Base-by-base conservation (phyloP, 2,329 filamentous ascomycete species). In the Phaeosphaeriaceae sp. region DNA sequence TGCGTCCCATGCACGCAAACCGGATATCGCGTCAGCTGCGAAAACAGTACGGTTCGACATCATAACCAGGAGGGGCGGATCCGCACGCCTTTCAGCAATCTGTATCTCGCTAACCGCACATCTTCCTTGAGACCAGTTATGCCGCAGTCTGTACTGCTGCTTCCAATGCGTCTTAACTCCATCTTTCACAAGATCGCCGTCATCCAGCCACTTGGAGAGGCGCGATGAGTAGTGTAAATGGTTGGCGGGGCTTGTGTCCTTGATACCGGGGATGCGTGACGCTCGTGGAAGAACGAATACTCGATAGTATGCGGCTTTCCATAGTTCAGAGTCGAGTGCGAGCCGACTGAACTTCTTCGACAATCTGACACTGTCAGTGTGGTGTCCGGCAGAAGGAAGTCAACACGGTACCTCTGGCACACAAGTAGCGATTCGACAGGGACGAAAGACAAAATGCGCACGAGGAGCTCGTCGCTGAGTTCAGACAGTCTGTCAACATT, bases 51-150 rank as follows among this genome's bases (percentile, higher is more conserved):
- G 90, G 56, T 92, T 88, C 44, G 89, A 85, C 61, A 96, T 85
- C 73, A 91, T 92, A 48, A 93, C 91, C 7, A 97, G 80, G 40
- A 93, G 75, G 2, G 84, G 84, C 40, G 91, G 81, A 74, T 88
- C 72, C 53, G 82, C 78, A 1, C 81, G 77, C 45, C 79, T 67
- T 57, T 83, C 80, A 53, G 83, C 80, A 22, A 92, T 84, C 46
- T 88, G 83, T 27, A 97, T 86, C 76, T 96, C 91, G 36, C 90
- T 88, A 13, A 97, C 87, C 40, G 87, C 89, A 69, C 92, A 96
- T 65, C 86, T 88, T 0, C 94, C 95, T 61, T 85, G 87, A 1
- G 91, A 86, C 95, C 95, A 98, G 78, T 98, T 98, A 74, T 97
- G 91, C 47, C 91, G 86, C 50, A 97, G 82, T 70, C 90, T 92